phyloP scores from a whole-genome alignment of 2,329 filamentous ascomycete species.

The Fusarium phyllophilum region DNA sequence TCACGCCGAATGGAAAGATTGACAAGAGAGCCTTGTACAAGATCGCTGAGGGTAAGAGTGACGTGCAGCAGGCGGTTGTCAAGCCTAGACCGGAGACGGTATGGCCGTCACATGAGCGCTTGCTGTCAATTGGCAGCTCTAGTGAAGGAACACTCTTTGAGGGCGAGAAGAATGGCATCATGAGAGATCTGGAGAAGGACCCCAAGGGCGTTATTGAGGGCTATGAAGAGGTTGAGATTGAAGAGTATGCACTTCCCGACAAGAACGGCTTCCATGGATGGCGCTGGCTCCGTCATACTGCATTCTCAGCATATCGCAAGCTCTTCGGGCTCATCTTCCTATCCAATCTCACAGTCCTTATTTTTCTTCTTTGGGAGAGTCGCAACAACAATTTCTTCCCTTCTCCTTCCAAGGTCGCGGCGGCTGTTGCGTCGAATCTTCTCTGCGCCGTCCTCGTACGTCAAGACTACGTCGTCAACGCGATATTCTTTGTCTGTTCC shows the following conservation, averaged over 20 bases:
- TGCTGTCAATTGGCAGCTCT: slow-evolving; percentile 1
- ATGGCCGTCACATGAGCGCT: slow-evolving; percentile 10
- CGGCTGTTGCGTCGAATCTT: slow-evolving; percentile 43
- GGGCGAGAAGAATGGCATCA: not conserved
- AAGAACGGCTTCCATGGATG: slow-evolving; percentile 32
- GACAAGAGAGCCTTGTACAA: slow-evolving; percentile 16
- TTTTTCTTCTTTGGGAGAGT: slow-evolving; percentile 10
- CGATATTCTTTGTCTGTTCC: slow-evolving; percentile 53
- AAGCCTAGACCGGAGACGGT: not conserved
- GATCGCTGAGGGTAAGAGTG: not conserved
- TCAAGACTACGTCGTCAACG: slow-evolving; percentile 61
- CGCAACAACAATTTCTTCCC: slow-evolving; percentile 23
- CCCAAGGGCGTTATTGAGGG: not conserved
- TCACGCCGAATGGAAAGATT: slow-evolving; percentile 29
- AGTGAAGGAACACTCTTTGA: slow-evolving; percentile 1
- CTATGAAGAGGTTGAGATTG: not conserved
- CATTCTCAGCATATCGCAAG: slow-evolving; percentile 31
- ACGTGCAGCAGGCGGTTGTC: not conserved
- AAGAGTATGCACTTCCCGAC: slow-evolving; percentile 17
- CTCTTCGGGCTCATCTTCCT: slow-evolving; percentile 30
- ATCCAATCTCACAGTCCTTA: slow-evolving; percentile 13
- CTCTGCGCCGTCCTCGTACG: slow-evolving; percentile 57
- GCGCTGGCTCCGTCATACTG: slow-evolving; percentile 28
- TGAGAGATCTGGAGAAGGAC: slow-evolving; percentile 18
- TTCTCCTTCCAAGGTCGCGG: slow-evolving; percentile 14